These are phyloP conservation scores for Backusella sp. DNA, from an alignment of 192 early-diverging fungal genomes.

Conservation along the genomic window DNA sequence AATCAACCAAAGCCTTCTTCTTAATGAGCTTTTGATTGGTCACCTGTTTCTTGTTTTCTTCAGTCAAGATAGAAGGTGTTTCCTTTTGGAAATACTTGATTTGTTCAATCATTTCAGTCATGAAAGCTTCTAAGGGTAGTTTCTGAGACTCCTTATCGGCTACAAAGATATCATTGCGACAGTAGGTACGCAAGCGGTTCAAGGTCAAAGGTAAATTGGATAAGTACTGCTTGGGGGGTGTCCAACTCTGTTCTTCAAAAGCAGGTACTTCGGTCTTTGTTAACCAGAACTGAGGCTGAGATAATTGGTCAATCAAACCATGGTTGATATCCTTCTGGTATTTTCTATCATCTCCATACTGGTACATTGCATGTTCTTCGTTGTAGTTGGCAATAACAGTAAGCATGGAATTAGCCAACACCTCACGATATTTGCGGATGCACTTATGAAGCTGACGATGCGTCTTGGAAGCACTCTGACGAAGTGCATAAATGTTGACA, in stretches of 20 bases:
- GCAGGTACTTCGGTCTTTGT: conserved; percentile 16
- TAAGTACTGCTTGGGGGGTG: conserved; percentile 40
- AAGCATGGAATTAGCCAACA: conserved; percentile 72
- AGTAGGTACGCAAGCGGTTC: conserved; percentile 36
- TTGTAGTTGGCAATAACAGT: conserved; percentile 61
- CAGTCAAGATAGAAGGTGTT: conserved; percentile 49
- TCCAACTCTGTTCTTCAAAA: background rate
- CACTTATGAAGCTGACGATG: conserved; percentile 92
- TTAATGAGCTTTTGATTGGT: conserved; percentile 70
- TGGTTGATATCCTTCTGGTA: conserved; percentile 29
- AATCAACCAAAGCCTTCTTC: conserved; percentile 77
- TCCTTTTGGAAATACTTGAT: conserved; percentile 60
- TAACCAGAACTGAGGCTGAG: conserved; percentile 41
- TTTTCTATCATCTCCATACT: conserved; percentile 35
- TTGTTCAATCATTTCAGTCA: conserved; percentile 50
- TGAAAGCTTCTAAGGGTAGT: conserved; percentile 45
- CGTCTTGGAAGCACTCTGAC: conserved; percentile 86
- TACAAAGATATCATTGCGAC: conserved; percentile 38
- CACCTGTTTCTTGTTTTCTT: conserved; percentile 52
- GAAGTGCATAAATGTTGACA: conserved; percentile 88
- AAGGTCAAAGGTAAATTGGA: conserved; percentile 45
- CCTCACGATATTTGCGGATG: conserved; percentile 79
- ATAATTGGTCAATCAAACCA: conserved; percentile 39
- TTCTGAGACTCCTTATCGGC: conserved; percentile 16
- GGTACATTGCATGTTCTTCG: conserved; percentile 36